These are phyloP conservation scores for Serendipita sp. DNA, from an alignment of 768 basidiomycete species.

Conservation along the genomic window DNA sequence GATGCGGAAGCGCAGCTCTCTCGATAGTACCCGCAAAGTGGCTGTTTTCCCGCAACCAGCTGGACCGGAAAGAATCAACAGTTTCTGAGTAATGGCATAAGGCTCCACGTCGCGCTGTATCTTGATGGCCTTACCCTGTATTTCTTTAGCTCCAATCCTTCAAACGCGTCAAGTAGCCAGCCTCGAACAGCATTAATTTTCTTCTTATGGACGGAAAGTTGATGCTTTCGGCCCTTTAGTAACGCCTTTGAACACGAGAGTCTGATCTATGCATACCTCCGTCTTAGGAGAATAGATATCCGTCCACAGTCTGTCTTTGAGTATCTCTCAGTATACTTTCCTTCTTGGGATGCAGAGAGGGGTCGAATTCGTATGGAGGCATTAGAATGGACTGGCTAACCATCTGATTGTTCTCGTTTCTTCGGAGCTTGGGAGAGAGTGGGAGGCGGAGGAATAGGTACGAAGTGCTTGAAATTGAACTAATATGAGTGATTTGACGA, in stretches of 20 bases:
- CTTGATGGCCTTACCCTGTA: conserved; percentile 44
- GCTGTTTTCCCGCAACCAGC: conserved; percentile 86
- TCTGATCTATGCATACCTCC: conserved; percentile 23
- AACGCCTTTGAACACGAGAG: neutral
- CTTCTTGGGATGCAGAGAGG: too few relatives aligned
- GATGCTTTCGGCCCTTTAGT: conserved; percentile 28
- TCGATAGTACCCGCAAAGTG: conserved; percentile 56
- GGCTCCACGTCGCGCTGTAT: neutral
- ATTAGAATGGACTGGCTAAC: too few relatives aligned
- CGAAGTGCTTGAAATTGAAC: too few relatives aligned
- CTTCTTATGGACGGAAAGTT: conserved; percentile 62
- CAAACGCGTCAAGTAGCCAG: conserved; percentile 61
- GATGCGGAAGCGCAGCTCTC: conserved; percentile 61
- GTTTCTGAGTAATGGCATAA: conserved; percentile 34
- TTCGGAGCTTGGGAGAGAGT: too few relatives aligned
- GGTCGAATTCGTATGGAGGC: too few relatives aligned
- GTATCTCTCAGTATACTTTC: too few relatives aligned
- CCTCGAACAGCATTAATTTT: conserved; percentile 64
- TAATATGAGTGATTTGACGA: too few relatives aligned
- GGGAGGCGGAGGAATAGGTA: too few relatives aligned
- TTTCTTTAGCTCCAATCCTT: conserved; percentile 46
- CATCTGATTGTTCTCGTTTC: conserved; percentile 7
- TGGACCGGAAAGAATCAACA: conserved; percentile 74
- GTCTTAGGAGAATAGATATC: conserved; percentile 8
- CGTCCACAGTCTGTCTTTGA: neutral